A percentile compares a stretch with the other conserved stretches of the same genome.
Evolutionary conservation across 371 early-diverging fungal genomes (phyloP).

Genomic region (Circinella umbellata): DNA sequence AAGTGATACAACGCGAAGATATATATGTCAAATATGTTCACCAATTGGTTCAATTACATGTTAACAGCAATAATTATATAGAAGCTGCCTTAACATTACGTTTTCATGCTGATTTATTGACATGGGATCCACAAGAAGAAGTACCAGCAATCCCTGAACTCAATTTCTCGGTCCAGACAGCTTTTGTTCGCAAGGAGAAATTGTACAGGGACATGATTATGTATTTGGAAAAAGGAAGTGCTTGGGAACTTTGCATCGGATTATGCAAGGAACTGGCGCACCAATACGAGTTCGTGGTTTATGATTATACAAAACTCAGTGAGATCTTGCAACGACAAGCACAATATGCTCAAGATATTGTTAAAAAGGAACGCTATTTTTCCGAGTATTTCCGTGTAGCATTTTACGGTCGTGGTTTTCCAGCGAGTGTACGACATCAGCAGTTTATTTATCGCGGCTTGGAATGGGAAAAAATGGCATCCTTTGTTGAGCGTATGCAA

Average conservation of each 20-base stretch:
- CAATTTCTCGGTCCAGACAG: slow-evolving; percentile 54
- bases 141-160: slow-evolving; percentile 57
- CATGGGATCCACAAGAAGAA: slow-evolving; percentile 63
- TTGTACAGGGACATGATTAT: slow-evolving; percentile 65
- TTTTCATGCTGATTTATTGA: slow-evolving; percentile 70
- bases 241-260: slow-evolving; percentile 76
- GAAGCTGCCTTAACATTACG: slow-evolving; percentile 77
- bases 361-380: slow-evolving; percentile 66
- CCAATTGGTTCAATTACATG: slow-evolving; percentile 64
- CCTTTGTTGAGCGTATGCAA: slow-evolving; percentile 78
- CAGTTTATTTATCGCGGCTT: slow-evolving; percentile 76
- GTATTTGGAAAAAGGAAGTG: slow-evolving; percentile 66
- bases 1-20: slow-evolving; percentile 64
- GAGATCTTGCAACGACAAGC: slow-evolving; percentile 64
- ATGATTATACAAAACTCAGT: slow-evolving; percentile 63
- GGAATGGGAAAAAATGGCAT: slow-evolving; percentile 78
- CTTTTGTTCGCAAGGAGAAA: slow-evolving; percentile 71
- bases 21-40: slow-evolving; percentile 79
- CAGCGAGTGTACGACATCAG: slow-evolving; percentile 59
- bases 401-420: slow-evolving; percentile 75
- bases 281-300: slow-evolving; percentile 60
- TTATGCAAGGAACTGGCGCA: slow-evolving; percentile 64
- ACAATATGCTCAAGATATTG: slow-evolving; percentile 59
- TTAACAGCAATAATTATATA: slow-evolving; percentile 60
- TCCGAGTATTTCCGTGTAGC: slow-evolving; percentile 80